These are phyloP conservation scores for Marvania coccoides DNA, from an alignment of 139 green algal genomes.

Conservation along the genomic window DNA sequence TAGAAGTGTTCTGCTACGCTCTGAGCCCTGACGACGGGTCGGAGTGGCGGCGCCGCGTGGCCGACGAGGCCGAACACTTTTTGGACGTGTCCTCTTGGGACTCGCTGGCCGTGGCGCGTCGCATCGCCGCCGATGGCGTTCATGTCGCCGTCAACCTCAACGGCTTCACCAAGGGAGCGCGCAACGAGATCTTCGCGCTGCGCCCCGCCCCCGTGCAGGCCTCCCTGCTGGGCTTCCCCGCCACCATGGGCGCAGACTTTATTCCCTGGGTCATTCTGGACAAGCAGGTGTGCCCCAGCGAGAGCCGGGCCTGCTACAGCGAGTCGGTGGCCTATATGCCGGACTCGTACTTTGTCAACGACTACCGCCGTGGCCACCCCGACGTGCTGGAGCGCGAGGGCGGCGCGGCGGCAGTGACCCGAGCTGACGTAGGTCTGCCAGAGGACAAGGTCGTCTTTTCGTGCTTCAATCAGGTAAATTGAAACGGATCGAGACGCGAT, in stretches of 20 bases:
- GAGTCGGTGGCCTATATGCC: conserved; percentile 79
- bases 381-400: conserved; percentile 39
- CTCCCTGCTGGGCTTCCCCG: conserved; percentile 87
- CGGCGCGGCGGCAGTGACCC: neutral
- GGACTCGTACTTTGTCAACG: conserved; percentile 92
- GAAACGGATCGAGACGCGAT: too few species aligned
- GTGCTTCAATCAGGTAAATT: conserved; percentile 69
- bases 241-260: conserved; percentile 70
- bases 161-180: conserved; percentile 88
- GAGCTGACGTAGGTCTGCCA: conserved; percentile 58
- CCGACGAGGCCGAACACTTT: conserved; percentile 71
- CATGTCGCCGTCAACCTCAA: conserved; percentile 85
- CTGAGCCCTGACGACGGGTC: conserved; percentile 62
- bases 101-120: conserved; percentile 43
- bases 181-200: conserved; percentile 90
- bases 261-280: conserved; percentile 82
- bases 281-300: conserved; percentile 48
- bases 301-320: conserved; percentile 66
- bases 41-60: conserved; percentile 69
- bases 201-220: conserved; percentile 73
- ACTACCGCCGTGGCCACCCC: conserved; percentile 62
- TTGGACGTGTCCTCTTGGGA: conserved; percentile 56
- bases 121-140: conserved; percentile 60
- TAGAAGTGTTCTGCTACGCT: conserved; percentile 85
- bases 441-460: conserved; percentile 69